phyloP scores from a whole-genome alignment of 805 yeast genomes.

The Sungouiella blattae region DNA sequence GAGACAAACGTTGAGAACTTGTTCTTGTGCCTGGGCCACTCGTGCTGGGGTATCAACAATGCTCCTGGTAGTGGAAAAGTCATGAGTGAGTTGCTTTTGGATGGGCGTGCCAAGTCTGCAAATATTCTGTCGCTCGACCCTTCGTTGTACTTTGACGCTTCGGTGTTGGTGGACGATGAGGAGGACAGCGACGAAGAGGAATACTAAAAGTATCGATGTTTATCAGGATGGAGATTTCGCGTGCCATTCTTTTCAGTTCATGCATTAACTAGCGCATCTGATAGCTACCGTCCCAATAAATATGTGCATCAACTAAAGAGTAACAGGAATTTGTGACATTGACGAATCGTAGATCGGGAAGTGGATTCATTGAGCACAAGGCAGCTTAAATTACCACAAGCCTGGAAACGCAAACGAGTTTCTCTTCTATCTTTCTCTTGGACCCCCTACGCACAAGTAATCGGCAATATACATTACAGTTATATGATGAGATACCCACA shows the following conservation, averaged over 20 bases:
- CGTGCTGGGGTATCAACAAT: conserved; percentile 98
- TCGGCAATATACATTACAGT: conserved; percentile 19
- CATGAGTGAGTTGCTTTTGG: conserved; percentile 80
- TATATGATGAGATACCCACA: conserved; percentile 10
- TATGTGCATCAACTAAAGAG: too few relatives aligned
- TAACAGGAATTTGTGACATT: too few relatives aligned
- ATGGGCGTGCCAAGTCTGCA: conserved; percentile 76
- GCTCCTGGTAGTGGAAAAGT: conserved; percentile 97
- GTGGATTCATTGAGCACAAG: too few relatives aligned
- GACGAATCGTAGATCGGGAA: too few relatives aligned
- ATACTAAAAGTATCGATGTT: too few relatives aligned
- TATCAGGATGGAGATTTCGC: too few relatives aligned
- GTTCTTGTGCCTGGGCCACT: conserved; percentile 86
- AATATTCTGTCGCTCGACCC: conserved; percentile 85
- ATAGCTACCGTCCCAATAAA: too few relatives aligned
- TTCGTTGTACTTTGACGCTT: conserved; percentile 78
- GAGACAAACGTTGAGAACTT: conserved; percentile 82
- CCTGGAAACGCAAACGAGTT: too few relatives aligned
- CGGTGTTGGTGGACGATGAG: conserved; percentile 33
- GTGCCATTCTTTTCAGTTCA: too few relatives aligned
- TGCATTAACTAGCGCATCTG: too few relatives aligned
- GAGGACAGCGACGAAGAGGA: conserved; percentile 10
- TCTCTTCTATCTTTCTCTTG: too few relatives aligned
- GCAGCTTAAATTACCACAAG: too few relatives aligned
- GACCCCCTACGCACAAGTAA: neutral